A percentile compares a stretch with the other conserved stretches of the same genome.
These are phyloP conservation scores for Mycothermus thermophilus DNA, from an alignment of 495 filamentous ascomycete species.

Conservation along the genomic window DNA sequence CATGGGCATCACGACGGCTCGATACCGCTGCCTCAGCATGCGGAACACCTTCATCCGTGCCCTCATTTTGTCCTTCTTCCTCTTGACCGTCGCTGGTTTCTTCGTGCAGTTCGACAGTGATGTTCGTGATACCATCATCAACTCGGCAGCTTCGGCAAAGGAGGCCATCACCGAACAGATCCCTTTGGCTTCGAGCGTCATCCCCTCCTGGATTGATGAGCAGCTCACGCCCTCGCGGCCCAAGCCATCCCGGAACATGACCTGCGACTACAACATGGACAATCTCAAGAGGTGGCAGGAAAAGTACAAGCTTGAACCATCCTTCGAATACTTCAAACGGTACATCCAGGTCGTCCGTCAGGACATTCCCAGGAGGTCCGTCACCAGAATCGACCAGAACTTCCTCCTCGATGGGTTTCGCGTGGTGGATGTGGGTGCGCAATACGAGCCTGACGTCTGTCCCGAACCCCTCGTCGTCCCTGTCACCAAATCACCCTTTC, in stretches of 20 bases:
- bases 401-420: constrained; percentile 33
- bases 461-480: constrained; percentile 34
- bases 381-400: constrained; percentile 31
- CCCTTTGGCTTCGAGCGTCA: constrained; percentile 9
- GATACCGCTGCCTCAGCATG: constrained; percentile 31
- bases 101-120: constrained; percentile 28
- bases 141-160: constrained; percentile 23
- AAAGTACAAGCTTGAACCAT: constrained; percentile 31
- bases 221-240: no score
- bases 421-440: constrained; percentile 30
- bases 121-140: constrained; percentile 23
- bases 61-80: constrained; percentile 21
- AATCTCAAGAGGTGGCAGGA: constrained; percentile 27
- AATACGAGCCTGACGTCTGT: constrained; percentile 27
- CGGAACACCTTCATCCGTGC: constrained; percentile 30
- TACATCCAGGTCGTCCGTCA: constrained; percentile 34
- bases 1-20: constrained; percentile 27
- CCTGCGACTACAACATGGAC: constrained; percentile 33
- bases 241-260: no score
- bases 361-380: constrained; percentile 29
- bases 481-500: constrained; percentile 32
- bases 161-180: constrained; percentile 20
- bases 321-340: constrained; percentile 38
- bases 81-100: constrained; percentile 23
- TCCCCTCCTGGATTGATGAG: no score